phyloP scores from a whole-genome alignment of 2,329 filamentous ascomycete species.

The Penicillium sp. region DNA sequence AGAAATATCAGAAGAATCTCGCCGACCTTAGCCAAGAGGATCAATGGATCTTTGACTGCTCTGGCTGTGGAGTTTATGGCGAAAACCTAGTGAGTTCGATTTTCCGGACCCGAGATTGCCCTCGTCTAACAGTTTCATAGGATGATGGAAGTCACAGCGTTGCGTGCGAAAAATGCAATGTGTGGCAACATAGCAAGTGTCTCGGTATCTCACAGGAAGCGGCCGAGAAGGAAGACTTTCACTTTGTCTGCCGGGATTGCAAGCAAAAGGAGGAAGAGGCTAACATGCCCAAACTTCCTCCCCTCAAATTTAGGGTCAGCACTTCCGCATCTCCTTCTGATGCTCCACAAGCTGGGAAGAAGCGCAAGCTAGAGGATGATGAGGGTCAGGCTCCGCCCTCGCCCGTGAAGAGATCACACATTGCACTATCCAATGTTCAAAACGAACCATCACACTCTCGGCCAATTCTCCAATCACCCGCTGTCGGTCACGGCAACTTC shows the following conservation, averaged over 20 bases:
- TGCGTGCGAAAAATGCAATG: constrained; percentile 86
- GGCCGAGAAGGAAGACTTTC: constrained; percentile 80
- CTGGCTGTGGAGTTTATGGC: constrained; percentile 80
- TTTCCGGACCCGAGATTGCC: not conserved
- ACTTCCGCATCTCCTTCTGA: constrained; percentile 48
- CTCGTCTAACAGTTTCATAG: constrained; percentile 36
- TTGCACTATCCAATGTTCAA: constrained; percentile 18
- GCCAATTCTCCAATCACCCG: constrained; percentile 13
- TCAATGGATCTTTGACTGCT: constrained; percentile 91
- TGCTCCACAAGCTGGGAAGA: constrained; percentile 17
- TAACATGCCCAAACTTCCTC: constrained; percentile 59
- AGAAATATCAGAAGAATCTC: constrained; percentile 71
- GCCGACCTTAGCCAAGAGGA: constrained; percentile 71
- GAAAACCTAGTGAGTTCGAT: constrained; percentile 61
- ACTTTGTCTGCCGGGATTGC: constrained; percentile 79
- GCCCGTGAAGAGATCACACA: constrained; percentile 26
- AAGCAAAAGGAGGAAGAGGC: constrained; percentile 62
- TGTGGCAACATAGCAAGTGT: constrained; percentile 97
- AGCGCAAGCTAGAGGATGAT: constrained; percentile 21
- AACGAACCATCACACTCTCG: constrained; percentile 24
- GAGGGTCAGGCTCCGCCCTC: constrained; percentile 18
- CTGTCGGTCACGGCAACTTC: constrained; percentile 12
- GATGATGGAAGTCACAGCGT: constrained; percentile 94
- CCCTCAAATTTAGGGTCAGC: constrained; percentile 56
- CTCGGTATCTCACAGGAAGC: constrained; percentile 73